Percentiles rank a stretch among this genome's conserved stretches.
Evolutionary conservation across 306 rosid species (phyloP).

Genomic region (Vigna mungo): DNA sequence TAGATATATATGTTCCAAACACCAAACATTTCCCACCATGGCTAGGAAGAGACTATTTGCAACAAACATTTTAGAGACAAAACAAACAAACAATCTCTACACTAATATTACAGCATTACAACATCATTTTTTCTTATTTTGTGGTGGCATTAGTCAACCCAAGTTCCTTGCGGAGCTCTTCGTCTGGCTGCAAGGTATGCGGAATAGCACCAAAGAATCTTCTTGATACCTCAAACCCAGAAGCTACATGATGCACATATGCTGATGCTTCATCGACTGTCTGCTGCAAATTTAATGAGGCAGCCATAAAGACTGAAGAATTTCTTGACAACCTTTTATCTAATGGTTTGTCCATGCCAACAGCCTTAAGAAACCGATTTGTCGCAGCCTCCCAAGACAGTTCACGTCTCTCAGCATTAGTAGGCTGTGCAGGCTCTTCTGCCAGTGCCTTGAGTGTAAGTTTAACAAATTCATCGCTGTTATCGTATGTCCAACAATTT

Average conservation of each 20-base stretch:
- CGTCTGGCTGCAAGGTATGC: conserved; percentile 81
- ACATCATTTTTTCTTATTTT: conserved; percentile 44
- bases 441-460: conserved; percentile 63
- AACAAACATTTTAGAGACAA: conserved; percentile 4
- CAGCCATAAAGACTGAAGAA: conserved; percentile 60
- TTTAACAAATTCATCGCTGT: conserved; percentile 62
- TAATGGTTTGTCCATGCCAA: conserved; percentile 58
- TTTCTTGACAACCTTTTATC: conserved; percentile 42
- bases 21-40: conserved; percentile 17
- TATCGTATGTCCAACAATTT: conserved; percentile 71
- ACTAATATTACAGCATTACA: not conserved
- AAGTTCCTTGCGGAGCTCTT: conserved; percentile 75
- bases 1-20: too few species aligned
- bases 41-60: conserved; percentile 31
- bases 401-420: conserved; percentile 64
- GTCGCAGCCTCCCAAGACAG: conserved; percentile 97
- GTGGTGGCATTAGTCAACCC: conserved; percentile 56
- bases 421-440: conserved; percentile 71
- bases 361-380: conserved; percentile 69
- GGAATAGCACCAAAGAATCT: conserved; percentile 91
- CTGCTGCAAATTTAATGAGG: conserved; percentile 54
- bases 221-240: conserved; percentile 81
- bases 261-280: conserved; percentile 73
- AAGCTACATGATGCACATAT: conserved; percentile 67
- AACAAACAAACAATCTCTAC: conserved; percentile 21